These are phyloP conservation scores for Phlebiopsis gigantea DNA, from an alignment of 768 basidiomycete species.

Conservation along the genomic window DNA sequence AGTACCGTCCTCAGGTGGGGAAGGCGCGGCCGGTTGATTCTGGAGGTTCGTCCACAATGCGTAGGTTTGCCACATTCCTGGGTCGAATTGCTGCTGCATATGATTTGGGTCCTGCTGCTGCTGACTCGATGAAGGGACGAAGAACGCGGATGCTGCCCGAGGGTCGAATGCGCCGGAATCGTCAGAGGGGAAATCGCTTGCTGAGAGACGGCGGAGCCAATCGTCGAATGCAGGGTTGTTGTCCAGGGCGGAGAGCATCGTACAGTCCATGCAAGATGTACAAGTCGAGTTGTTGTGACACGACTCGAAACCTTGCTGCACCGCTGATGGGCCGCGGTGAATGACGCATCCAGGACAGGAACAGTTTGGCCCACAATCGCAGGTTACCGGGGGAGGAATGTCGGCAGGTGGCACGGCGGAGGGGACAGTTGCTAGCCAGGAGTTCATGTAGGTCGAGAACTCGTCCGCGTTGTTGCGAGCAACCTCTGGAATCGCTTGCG, in stretches of 20 bases:
- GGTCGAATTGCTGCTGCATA: constrained; percentile 14
- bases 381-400: constrained; percentile 40
- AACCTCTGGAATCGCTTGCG: neutral
- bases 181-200: neutral
- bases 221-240: constrained; percentile 21
- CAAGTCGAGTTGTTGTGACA: constrained; percentile 36
- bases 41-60: constrained; percentile 16
- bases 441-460: constrained; percentile 22
- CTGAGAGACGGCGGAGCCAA: constrained; percentile 4
- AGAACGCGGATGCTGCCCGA: neutral
- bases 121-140: neutral
- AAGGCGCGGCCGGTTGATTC: constrained; percentile 13
- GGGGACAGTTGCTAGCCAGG: constrained; percentile 14
- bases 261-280: constrained; percentile 57
- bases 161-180: neutral
- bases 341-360: constrained; percentile 60
- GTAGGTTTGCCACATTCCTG: constrained; percentile 15
- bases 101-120: neutral
- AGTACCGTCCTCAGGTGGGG: constrained; percentile 16
- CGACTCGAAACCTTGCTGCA: constrained; percentile 10
- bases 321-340: constrained; percentile 39
- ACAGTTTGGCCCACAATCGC: constrained; percentile 61
- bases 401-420: constrained; percentile 13
- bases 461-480: constrained; percentile 15
- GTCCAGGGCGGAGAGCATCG: constrained; percentile 46